phyloP scores from a whole-genome alignment of 2,329 filamentous ascomycete genomes.

The Zasmidium citrigriseum region DNA sequence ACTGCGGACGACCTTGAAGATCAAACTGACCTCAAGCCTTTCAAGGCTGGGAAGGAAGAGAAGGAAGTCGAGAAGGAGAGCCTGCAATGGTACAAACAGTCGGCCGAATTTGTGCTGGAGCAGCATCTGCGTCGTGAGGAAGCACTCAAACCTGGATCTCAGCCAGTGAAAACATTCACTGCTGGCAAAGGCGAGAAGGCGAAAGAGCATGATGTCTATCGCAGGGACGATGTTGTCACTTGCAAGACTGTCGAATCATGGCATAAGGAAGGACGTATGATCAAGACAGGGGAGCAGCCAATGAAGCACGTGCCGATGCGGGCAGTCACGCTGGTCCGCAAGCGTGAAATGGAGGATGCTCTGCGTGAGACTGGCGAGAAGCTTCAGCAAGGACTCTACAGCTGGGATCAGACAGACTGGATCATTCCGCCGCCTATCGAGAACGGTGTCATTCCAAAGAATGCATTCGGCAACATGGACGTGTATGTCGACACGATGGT shows the following conservation, averaged over 20 bases:
- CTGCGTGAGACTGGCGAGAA: constrained; percentile 79
- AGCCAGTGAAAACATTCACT: constrained; percentile 72
- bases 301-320: constrained; percentile 87
- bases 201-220: constrained; percentile 78
- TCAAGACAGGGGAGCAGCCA: constrained; percentile 69
- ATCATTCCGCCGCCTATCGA: constrained; percentile 84
- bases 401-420: constrained; percentile 85
- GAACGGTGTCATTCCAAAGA: constrained; percentile 87
- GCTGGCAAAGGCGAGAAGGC: constrained; percentile 72
- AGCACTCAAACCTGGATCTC: constrained; percentile 69
- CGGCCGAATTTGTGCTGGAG: constrained; percentile 79
- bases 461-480: constrained; percentile 94
- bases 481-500: constrained; percentile 94
- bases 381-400: constrained; percentile 82
- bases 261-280: constrained; percentile 91
- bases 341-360: constrained; percentile 84
- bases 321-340: constrained; percentile 83
- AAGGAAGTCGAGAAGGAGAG: constrained; percentile 57
- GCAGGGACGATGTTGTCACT: constrained; percentile 73
- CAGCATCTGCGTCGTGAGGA: constrained; percentile 90
- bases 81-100: constrained; percentile 84
- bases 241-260: constrained; percentile 94
- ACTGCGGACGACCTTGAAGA: constrained; percentile 80
- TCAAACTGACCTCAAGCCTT: constrained; percentile 70
- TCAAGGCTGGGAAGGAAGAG: constrained; percentile 60